Evolutionary conservation across 148 eudicot genomes (phyloP).

Genomic region (Rhododendron vialii): DNA sequence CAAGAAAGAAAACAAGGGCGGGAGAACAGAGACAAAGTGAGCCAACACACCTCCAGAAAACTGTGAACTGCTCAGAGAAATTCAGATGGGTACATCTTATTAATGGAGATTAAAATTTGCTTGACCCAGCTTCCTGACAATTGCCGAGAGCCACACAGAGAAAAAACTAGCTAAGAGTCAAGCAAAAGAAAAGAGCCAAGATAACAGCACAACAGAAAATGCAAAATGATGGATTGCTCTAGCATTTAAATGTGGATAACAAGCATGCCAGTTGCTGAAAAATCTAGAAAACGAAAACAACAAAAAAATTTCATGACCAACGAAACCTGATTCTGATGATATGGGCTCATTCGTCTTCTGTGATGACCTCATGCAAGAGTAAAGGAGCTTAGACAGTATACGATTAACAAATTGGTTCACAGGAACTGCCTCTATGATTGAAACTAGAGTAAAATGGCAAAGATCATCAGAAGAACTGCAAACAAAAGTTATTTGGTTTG

Average conservation of each 20-base stretch:
- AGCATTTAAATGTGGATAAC: background rate
- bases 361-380: slow-evolving; percentile 43
- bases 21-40: background rate
- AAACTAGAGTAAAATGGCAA: slow-evolving; percentile 39
- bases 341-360: slow-evolving; percentile 28
- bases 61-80: slow-evolving; percentile 59
- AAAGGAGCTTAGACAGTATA: slow-evolving; percentile 51
- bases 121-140: slow-evolving; percentile 47
- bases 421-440: slow-evolving; percentile 53
- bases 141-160: background rate
- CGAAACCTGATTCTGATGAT: slow-evolving; percentile 42
- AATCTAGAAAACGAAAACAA: background rate
- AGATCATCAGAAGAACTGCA: slow-evolving; percentile 49
- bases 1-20: slow-evolving; percentile 1
- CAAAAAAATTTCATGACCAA: background rate
- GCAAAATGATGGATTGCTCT: background rate
- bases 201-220: background rate
- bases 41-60: slow-evolving; percentile 48
- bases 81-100: slow-evolving; percentile 57
- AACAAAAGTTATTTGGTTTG: slow-evolving; percentile 10
- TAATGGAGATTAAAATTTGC: slow-evolving; percentile 45
- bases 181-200: background rate
- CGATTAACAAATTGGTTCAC: slow-evolving; percentile 32
- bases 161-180: background rate
- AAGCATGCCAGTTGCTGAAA: background rate